These are phyloP conservation scores for Basidiobolus meristosporus DNA, from an alignment of 371 early-diverging fungal genomes.

Conservation along the genomic window DNA sequence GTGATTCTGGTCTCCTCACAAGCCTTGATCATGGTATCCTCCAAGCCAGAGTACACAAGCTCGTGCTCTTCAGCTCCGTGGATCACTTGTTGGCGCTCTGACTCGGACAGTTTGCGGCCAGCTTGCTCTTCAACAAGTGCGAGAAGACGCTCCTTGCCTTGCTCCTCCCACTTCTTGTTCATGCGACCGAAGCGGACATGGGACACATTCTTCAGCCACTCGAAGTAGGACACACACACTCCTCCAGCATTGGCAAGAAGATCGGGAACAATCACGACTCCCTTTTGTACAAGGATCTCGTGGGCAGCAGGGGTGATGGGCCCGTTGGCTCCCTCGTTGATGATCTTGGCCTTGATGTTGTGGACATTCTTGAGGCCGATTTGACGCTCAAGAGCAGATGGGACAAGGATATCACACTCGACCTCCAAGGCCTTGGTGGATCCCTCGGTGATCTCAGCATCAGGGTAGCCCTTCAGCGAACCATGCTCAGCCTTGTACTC, in stretches of 20 bases:
- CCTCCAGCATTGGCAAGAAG: conserved; percentile 74
- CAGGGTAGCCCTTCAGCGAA: conserved; percentile 47
- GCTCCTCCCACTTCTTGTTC: too few species aligned
- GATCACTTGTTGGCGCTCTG: too few species aligned
- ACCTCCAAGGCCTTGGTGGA: conserved; percentile 47
- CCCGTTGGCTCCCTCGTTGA: conserved; percentile 82
- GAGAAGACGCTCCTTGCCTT: too few species aligned
- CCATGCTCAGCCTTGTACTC: conserved; percentile 40
- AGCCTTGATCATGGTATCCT: too few species aligned
- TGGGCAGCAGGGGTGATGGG: conserved; percentile 70
- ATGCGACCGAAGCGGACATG: too few species aligned
- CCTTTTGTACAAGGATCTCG: conserved; percentile 37
- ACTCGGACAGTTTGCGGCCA: too few species aligned
- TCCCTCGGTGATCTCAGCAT: conserved; percentile 33
- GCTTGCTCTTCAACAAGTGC: too few species aligned
- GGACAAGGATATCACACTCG: conserved; percentile 72
- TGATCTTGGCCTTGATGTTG: conserved; percentile 65
- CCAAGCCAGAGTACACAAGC: too few species aligned
- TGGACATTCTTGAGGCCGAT: conserved; percentile 58
- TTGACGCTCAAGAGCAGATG: conserved; percentile 76
- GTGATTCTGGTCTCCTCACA: too few species aligned
- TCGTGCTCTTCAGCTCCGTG: too few species aligned
- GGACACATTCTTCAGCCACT: conserved; percentile 78
- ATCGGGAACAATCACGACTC: conserved; percentile 61
- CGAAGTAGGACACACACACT: conserved; percentile 60